Conservation (phyloP, 495 filamentous ascomycete genomes). For the Chaetomium fimeti region DNA sequence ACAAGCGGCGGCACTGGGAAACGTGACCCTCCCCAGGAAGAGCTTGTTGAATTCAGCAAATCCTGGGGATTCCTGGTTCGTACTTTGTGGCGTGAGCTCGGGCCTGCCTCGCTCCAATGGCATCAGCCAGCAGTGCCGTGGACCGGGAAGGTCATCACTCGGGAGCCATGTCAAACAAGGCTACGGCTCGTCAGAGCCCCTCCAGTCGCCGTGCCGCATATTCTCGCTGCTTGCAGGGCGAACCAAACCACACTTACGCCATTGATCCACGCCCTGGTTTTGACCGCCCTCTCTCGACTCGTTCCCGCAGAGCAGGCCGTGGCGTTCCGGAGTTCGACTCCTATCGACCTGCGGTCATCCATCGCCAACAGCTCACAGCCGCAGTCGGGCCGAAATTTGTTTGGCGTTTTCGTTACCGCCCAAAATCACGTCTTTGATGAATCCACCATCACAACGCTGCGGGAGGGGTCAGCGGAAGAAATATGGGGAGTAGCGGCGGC, state of each 20-base stretch:
- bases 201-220: slow-evolving; percentile 8
- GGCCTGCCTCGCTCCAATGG: slow-evolving; percentile 21
- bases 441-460: slow-evolving; percentile 22
- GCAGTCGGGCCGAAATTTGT: slow-evolving; percentile 14
- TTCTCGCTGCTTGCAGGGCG: slow-evolving; percentile 33
- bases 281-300: slow-evolving; percentile 29
- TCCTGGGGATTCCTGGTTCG: slow-evolving; percentile 29
- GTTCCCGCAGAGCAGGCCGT: slow-evolving; percentile 24
- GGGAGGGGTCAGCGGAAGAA: slow-evolving; percentile 22
- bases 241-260: slow-evolving; percentile 38
- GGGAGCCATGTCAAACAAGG: slow-evolving; percentile 27
- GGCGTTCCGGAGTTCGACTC: slow-evolving; percentile 32
- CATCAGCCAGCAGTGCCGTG: slow-evolving; percentile 24
- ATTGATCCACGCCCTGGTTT: slow-evolving; percentile 34
- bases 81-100: slow-evolving; percentile 30
- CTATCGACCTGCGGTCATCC: slow-evolving; percentile 36
- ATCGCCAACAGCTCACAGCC: slow-evolving; percentile 15
- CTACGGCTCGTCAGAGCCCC: slow-evolving; percentile 34
- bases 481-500: slow-evolving; percentile 34
- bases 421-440: slow-evolving; percentile 28
- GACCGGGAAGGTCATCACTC: slow-evolving; percentile 32
- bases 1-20: not conserved
- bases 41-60: slow-evolving; percentile 29
- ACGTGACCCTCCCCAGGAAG: slow-evolving; percentile 25
- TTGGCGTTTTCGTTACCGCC: slow-evolving; percentile 37